phyloP scores from a whole-genome alignment of 768 basidiomycete genomes.

The Russula abietina region DNA sequence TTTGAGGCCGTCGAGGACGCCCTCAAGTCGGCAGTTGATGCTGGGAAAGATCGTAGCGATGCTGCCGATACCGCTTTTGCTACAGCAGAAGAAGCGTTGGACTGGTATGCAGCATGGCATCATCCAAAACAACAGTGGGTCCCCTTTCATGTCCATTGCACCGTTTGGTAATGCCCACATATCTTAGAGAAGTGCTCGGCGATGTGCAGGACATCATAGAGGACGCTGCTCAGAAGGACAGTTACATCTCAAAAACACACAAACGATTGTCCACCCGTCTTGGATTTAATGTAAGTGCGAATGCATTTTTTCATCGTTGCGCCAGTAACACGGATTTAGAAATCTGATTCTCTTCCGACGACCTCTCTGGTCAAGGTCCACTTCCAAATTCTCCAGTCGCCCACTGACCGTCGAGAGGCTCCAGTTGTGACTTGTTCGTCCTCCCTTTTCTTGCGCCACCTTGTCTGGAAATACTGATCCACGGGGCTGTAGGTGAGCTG shows the following conservation, averaged over 20 bases:
- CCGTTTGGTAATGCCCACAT: not conserved
- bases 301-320: not conserved
- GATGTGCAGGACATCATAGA: constrained; percentile 22
- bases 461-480: not conserved
- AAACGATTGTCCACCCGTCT: constrained; percentile 17
- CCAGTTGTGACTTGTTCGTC: constrained; percentile 15
- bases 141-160: not conserved
- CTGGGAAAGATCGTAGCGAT: constrained; percentile 15
- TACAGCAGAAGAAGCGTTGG: constrained; percentile 16
- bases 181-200: constrained; percentile 13
- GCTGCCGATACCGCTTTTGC: constrained; percentile 16
- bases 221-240: constrained; percentile 22
- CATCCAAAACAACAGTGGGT: constrained; percentile 18
- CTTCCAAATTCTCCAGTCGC: constrained; percentile 18
- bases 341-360: constrained; percentile 2
- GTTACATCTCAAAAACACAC: constrained; percentile 15
- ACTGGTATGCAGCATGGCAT: constrained; percentile 12
- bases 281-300: constrained; percentile 11
- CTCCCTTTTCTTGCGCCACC: not conserved
- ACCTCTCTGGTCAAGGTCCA: constrained; percentile 15
- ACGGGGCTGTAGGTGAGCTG: constrained; percentile 9
- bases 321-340: constrained; percentile 1
- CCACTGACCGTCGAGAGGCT: constrained; percentile 15
- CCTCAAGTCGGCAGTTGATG: constrained; percentile 16
- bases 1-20: constrained; percentile 18